Base-by-base conservation (phyloP, 805 yeast species). In the Wickerhamiella bombiphila region DNA sequence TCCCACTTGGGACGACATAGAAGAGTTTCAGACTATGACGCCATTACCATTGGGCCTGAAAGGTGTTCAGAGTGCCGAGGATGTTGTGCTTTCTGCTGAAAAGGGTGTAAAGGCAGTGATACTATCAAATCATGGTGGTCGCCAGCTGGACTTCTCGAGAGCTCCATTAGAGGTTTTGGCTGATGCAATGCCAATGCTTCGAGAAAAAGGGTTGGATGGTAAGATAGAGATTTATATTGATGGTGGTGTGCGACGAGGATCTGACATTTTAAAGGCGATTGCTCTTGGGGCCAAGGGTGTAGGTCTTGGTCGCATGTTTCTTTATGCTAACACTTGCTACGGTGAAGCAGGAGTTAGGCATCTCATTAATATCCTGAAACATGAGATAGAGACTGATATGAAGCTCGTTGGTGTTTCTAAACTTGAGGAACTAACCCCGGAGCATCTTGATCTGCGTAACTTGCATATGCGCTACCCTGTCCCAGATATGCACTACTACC, bases 41-140 rank as follows among this genome's bases (percentile, higher is more conserved):
- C 32, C 39, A 18, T 39, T 44, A 22, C 52, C 52, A 0, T 66
- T 80, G 38, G 64, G 79, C 31, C 66, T 80, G 46, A 82, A 82
- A 56, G 94, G 94, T 40, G 75, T 82, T 14, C 93, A 81, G 57
- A 61, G 86, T 29, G 72, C 69, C 16, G 86, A 80, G 44, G 94
- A 83, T 53, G 83, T 78, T 0, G 52, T 81, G 14, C 57, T 62
- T 45, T 93, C 94, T 0, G 72, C 72, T 5, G 78, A 80, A 44
- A 60, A 68, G 47, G 91, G 91, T 3, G 69, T 70, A 22, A 70
- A 73, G 33, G 94, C 86, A 29, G 78, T 83, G 11, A 81, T 83
- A 3, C 52, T 82, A 33, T 80, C 93, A 2, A 83, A 82, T 55
- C 94, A 82, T 58, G 94, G 94, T 42, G 94, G 94, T 31, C 66